These are phyloP conservation scores for Primulina eburnea DNA, from an alignment of 257 asterid genomes.

Conservation along the genomic window DNA sequence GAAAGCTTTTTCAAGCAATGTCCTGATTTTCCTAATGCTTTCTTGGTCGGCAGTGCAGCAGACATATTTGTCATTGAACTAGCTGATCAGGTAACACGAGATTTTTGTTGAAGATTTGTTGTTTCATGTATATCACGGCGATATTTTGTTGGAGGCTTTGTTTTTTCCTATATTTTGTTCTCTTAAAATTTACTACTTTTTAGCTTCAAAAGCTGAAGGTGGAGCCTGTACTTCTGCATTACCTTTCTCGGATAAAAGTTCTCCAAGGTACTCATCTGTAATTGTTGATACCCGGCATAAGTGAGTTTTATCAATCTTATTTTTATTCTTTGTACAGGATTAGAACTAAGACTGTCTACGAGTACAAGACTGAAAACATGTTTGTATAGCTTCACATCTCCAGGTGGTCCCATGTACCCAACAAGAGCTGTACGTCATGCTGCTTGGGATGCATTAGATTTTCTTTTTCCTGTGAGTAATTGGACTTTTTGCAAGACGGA, in stretches of 20 bases:
- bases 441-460: constrained; percentile 87
- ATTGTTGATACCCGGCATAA: constrained; percentile 7
- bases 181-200: constrained; percentile 15
- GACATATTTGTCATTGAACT: constrained; percentile 81
- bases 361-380: constrained; percentile 87
- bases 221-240: constrained; percentile 94
- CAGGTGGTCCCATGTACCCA: constrained; percentile 98
- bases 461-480: constrained; percentile 85
- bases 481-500: background rate
- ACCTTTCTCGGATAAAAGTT: constrained; percentile 69
- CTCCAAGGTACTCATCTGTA: constrained; percentile 56
- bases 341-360: constrained; percentile 85
- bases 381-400: constrained; percentile 94
- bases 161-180: background rate
- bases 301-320: background rate
- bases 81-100: constrained; percentile 72
- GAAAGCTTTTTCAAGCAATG: constrained; percentile 69
- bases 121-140: constrained; percentile 4
- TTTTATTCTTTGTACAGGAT: constrained; percentile 42
- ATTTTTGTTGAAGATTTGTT: background rate
- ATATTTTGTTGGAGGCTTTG: background rate
- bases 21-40: constrained; percentile 88
- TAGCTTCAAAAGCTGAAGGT: constrained; percentile 96
- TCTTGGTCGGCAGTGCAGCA: constrained; percentile 73
- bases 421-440: constrained; percentile 98